phyloP scores from a whole-genome alignment of 495 filamentous ascomycete genomes.

The Melanomma pulvis-pyrius region DNA sequence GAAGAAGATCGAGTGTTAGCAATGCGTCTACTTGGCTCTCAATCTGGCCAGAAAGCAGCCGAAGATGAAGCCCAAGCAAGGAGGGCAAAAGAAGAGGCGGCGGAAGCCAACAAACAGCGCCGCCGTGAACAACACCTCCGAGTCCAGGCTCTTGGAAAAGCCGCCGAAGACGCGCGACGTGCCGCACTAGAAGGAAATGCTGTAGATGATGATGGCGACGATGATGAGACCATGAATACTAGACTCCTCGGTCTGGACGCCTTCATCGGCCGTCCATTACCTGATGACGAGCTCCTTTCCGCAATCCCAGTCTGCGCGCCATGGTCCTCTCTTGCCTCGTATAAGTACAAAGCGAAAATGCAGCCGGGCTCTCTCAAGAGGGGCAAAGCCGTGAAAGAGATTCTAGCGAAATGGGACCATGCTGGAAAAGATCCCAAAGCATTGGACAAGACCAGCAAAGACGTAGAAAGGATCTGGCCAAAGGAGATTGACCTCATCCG shows the following conservation, averaged over 20 bases:
- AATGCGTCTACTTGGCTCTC: constrained; percentile 77
- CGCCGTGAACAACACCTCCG: constrained; percentile 77
- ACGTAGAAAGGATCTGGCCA: constrained; percentile 77
- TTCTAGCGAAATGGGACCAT: constrained; percentile 70
- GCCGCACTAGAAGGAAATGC: constrained; percentile 47
- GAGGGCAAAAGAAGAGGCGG: constrained; percentile 61
- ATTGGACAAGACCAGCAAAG: constrained; percentile 59
- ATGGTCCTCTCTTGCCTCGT: constrained; percentile 74
- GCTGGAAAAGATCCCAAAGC: constrained; percentile 54
- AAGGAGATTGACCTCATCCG: constrained; percentile 80
- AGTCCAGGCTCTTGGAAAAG: constrained; percentile 61
- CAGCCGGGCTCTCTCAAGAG: constrained; percentile 91
- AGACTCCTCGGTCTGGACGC: constrained; percentile 66
- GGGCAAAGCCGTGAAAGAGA: constrained; percentile 91
- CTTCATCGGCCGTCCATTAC: constrained; percentile 74
- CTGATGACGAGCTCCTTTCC: constrained; percentile 85
- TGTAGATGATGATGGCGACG: constrained; percentile 49
- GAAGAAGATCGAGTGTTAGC: constrained; percentile 86
- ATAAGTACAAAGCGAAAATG: constrained; percentile 89
- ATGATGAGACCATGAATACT: constrained; percentile 55
- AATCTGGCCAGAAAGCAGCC: constrained; percentile 57
- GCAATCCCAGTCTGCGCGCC: constrained; percentile 90
- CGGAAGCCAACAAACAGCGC: constrained; percentile 67
- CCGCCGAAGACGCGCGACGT: constrained; percentile 62
- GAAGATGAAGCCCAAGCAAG: constrained; percentile 54